Conservation (phyloP, 768 basidiomycete species). For the Clavaria fumosa region DNA sequence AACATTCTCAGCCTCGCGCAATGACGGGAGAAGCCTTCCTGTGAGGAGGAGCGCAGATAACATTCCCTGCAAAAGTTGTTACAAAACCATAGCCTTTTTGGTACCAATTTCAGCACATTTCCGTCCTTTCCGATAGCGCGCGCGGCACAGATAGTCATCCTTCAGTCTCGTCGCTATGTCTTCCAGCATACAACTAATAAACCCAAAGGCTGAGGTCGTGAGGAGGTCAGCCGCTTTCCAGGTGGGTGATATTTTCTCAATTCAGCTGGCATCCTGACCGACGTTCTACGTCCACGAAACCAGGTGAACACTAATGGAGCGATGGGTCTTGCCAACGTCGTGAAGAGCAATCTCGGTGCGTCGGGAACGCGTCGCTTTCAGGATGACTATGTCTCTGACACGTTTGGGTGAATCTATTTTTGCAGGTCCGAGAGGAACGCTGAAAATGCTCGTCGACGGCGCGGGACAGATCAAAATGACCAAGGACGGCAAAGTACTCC, state of each 20-base stretch:
- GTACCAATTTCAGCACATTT: too few relatives aligned
- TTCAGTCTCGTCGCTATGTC: too few relatives aligned
- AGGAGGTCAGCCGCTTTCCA: slow-evolving; percentile 81
- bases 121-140: too few relatives aligned
- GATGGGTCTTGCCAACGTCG: slow-evolving; percentile 93
- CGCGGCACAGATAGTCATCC: too few relatives aligned
- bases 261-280: slow-evolving; percentile 7
- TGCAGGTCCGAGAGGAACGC: slow-evolving; percentile 85
- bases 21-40: too few relatives aligned
- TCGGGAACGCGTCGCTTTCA: slow-evolving; percentile 10
- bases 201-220: slow-evolving; percentile 91
- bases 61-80: too few relatives aligned
- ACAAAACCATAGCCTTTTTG: too few relatives aligned
- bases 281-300: slow-evolving; percentile 13
- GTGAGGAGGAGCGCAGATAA: too few relatives aligned
- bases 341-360: slow-evolving; percentile 90
- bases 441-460: slow-evolving; percentile 99
- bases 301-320: slow-evolving; percentile 89
- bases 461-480: slow-evolving; percentile 99
- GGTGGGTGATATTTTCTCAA: slow-evolving; percentile 29
- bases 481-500: slow-evolving; percentile 95
- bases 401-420: too few relatives aligned
- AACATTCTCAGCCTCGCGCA: too few relatives aligned
- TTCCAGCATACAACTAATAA: slow-evolving; percentile 86
- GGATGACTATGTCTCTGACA: too few relatives aligned